phyloP scores from a whole-genome alignment of 2,329 filamentous ascomycete genomes.

The Aspergillus bombycis region DNA sequence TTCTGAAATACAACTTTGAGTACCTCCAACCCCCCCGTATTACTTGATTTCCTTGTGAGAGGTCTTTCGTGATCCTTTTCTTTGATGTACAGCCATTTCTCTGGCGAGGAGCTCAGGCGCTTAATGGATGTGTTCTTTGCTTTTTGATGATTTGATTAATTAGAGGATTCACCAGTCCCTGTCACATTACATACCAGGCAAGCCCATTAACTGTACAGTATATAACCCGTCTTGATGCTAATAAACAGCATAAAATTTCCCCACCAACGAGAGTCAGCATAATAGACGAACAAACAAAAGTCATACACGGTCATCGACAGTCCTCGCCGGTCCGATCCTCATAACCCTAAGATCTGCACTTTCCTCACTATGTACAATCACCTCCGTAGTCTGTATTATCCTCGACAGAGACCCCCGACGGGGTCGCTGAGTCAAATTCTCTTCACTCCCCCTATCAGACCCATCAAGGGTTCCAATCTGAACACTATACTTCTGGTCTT shows the following conservation, averaged over 20 bases:
- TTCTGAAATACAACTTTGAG: slow-evolving; percentile 15
- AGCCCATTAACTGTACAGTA: slow-evolving; percentile 23
- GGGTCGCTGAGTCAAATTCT: background rate
- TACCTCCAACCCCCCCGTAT: slow-evolving; percentile 12
- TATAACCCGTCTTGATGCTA: slow-evolving; percentile 7
- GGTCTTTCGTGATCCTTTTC: slow-evolving; percentile 20
- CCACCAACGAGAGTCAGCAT: background rate
- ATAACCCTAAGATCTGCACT: slow-evolving; percentile 15
- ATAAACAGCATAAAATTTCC: background rate
- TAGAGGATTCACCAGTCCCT: slow-evolving; percentile 4
- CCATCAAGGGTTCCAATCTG: background rate
- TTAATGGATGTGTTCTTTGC: slow-evolving; percentile 28
- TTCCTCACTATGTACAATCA: slow-evolving; percentile 8
- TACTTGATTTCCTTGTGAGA: slow-evolving; percentile 11
- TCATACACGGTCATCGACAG: background rate
- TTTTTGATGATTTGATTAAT: slow-evolving; percentile 10
- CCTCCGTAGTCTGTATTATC: slow-evolving; percentile 10
- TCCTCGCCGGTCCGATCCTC: slow-evolving; percentile 15
- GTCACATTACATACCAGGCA: slow-evolving; percentile 6
- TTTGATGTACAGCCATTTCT: slow-evolving; percentile 35
- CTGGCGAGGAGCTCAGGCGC: slow-evolving; percentile 39
- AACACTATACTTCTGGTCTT: background rate
- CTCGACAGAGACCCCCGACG: background rate
- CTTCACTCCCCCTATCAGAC: background rate
- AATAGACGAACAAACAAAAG: background rate